Evolutionary conservation across 192 early-diverging fungal genomes (phyloP).

Genomic region (Gryganskiella cystojenkinii): DNA sequence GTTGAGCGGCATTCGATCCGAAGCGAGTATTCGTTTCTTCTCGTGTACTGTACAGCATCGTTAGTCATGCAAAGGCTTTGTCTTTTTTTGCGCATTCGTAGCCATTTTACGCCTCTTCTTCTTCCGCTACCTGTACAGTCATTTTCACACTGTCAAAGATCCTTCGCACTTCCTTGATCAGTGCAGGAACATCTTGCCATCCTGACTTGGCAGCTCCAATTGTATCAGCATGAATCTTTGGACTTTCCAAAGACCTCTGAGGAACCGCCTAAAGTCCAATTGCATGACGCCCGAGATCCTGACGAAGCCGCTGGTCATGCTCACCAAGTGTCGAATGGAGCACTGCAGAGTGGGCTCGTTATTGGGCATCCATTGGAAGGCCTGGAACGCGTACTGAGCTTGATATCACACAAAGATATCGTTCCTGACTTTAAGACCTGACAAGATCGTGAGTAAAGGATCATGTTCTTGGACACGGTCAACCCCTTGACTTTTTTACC

Average conservation of each 20-base stretch:
- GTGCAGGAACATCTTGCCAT: neutral
- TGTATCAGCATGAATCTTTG: neutral
- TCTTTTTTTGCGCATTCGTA: too few relatives aligned
- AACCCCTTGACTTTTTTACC: neutral
- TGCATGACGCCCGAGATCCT: neutral
- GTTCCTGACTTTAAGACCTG: neutral
- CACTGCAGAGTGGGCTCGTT: neutral
- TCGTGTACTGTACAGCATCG: too few relatives aligned
- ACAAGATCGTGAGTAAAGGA: neutral
- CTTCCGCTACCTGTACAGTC: too few relatives aligned
- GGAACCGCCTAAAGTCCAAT: neutral
- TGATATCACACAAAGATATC: constrained; percentile 5
- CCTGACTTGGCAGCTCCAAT: neutral
- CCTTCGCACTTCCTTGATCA: neutral
- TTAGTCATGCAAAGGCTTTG: too few relatives aligned
- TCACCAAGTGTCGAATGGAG: neutral
- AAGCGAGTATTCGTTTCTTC: too few relatives aligned
- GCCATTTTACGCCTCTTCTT: too few relatives aligned
- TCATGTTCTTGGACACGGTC: neutral
- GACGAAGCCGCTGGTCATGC: neutral
- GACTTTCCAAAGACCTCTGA: constrained; percentile 1
- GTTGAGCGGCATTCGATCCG: too few relatives aligned
- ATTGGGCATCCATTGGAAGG: neutral
- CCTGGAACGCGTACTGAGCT: constrained; percentile 1
- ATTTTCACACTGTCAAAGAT: neutral